Base-by-base conservation (phyloP, 1,284 basidiomycete genomes). In the Ceratobasidium theobromae region DNA sequence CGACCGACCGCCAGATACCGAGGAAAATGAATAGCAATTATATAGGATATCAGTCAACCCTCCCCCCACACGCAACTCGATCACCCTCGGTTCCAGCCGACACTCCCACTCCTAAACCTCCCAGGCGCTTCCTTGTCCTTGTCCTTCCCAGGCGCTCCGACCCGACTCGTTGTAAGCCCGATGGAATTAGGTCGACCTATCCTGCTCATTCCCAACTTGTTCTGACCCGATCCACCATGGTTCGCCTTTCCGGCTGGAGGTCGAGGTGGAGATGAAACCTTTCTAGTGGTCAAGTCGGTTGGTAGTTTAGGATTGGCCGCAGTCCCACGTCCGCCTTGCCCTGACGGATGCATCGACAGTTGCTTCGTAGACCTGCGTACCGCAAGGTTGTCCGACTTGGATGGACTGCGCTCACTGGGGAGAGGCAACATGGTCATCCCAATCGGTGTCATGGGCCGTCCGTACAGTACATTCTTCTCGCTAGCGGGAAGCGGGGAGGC, bases 51-150 rank as follows among this genome's bases (percentile, higher is more conserved):
- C 9, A 16, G 46, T 14, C 41, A 46, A 4, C 16, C 16, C 12
- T 46, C 11, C 9, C 16, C 28, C 28, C 23, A 3, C n/a, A n/a
- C n/a, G n/a, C n/a, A 51, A 16, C 3, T 30, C 28, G 32, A 62
- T 25, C 58, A 32, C 32, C 51, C 45, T 40, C 58, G 45, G 23
- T 46, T 46, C 58, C 58, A 62, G 33, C 58, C 58, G 2, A 62
- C 58, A 41, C 58, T 62, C 23, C 58, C 58, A 28, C 58, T 62
- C 45, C 58, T 49, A 4, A 48, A 51, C 35, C 58, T 46, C 58
- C 30, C 9, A 38, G 58, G 12, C 12, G 21, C 46, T 27, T 51
- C 45, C 32, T 62, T 48, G 18, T 62, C 33, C 33, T 48, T 51
- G 21, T 27, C 58, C 11, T 45, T 32, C 3, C 11, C 21, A 18